Percentiles rank a stretch among this genome's conserved stretches.
Conservation (phyloP, 1,139 yeast genomes). For the Tardiomyces depauwii region DNA sequence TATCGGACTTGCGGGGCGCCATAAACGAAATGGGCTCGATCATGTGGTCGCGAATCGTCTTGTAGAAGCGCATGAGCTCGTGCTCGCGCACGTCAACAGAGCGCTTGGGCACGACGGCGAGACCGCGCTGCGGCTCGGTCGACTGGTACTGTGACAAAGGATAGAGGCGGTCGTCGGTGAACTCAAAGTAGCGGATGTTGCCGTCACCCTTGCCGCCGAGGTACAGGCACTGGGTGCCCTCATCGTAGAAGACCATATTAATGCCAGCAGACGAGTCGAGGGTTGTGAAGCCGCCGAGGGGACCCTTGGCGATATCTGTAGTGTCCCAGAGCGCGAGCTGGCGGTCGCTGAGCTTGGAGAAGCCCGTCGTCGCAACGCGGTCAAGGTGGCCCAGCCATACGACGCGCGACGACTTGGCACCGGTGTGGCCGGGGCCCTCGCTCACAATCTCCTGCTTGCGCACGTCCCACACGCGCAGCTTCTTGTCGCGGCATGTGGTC, state of each 20-base stretch:
- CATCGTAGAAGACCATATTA: constrained; percentile 82
- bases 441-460: constrained; percentile 60
- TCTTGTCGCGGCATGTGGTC: constrained; percentile 88
- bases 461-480: constrained; percentile 83
- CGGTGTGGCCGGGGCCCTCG: constrained; percentile 85
- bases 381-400: constrained; percentile 84
- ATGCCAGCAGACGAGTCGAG: constrained; percentile 91
- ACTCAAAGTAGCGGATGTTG: constrained; percentile 87
- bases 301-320: constrained; percentile 60
- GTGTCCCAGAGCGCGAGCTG: constrained; percentile 93
- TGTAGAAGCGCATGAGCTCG: constrained; percentile 71
- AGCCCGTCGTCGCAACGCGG: constrained; percentile 89
- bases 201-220: constrained; percentile 98
- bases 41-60: constrained; percentile 69
- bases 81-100: constrained; percentile 69
- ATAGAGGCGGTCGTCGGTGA: constrained; percentile 58
- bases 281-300: constrained; percentile 76
- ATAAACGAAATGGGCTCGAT: constrained; percentile 86
- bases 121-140: constrained; percentile 90
- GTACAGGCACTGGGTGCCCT: constrained; percentile 65
- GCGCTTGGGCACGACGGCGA: constrained; percentile 80
- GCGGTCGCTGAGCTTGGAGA: constrained; percentile 84
- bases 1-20: constrained; percentile 89
- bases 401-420: constrained; percentile 83
- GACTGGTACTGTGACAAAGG: constrained; percentile 82